These are phyloP conservation scores for Mycena haematopus DNA, from an alignment of 768 basidiomycete species.

Conservation along the genomic window DNA sequence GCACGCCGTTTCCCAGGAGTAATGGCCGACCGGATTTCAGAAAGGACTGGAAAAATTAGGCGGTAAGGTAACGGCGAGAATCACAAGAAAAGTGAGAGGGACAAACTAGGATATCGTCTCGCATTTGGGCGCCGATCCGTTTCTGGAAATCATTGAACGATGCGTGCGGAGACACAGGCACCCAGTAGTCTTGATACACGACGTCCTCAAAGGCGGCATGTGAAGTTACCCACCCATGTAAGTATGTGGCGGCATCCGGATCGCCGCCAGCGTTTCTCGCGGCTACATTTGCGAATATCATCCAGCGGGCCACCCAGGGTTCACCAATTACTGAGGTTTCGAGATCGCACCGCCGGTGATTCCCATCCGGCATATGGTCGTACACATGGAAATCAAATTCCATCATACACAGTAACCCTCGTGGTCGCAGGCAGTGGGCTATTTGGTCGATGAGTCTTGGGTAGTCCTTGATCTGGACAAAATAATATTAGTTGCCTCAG, in stretches of 20 bases:
- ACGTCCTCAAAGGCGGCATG: slow-evolving; percentile 67
- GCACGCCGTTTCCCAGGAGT: slow-evolving; percentile 66
- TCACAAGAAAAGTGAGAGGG: neutral
- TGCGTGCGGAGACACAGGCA: slow-evolving; percentile 65
- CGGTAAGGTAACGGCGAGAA: neutral
- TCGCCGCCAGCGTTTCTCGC: slow-evolving; percentile 64
- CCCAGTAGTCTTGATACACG: slow-evolving; percentile 63
- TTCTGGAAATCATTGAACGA: slow-evolving; percentile 45
- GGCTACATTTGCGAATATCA: slow-evolving; percentile 60
- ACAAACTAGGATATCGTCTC: slow-evolving; percentile 65
- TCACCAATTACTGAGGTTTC: slow-evolving; percentile 49
- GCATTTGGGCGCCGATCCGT: slow-evolving; percentile 51
- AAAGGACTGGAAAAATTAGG: slow-evolving; percentile 56
- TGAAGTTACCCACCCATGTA: slow-evolving; percentile 59
- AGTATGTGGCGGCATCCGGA: slow-evolving; percentile 63
- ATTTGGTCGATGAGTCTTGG: slow-evolving; percentile 69
- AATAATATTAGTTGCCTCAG: slow-evolving; percentile 15
- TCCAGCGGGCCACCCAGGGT: slow-evolving; percentile 70
- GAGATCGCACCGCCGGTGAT: slow-evolving; percentile 52
- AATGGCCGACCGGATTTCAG: slow-evolving; percentile 70
- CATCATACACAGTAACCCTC: slow-evolving; percentile 67
- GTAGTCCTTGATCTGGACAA: slow-evolving; percentile 70
- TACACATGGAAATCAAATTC: slow-evolving; percentile 78
- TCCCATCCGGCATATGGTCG: slow-evolving; percentile 59
- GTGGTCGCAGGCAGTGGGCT: slow-evolving; percentile 67